Evolutionary conservation across 805 yeast genomes (phyloP), one percentile per base, ranked within the genome.

Genomic region (Wickerhamiella bombiphila): DNA sequence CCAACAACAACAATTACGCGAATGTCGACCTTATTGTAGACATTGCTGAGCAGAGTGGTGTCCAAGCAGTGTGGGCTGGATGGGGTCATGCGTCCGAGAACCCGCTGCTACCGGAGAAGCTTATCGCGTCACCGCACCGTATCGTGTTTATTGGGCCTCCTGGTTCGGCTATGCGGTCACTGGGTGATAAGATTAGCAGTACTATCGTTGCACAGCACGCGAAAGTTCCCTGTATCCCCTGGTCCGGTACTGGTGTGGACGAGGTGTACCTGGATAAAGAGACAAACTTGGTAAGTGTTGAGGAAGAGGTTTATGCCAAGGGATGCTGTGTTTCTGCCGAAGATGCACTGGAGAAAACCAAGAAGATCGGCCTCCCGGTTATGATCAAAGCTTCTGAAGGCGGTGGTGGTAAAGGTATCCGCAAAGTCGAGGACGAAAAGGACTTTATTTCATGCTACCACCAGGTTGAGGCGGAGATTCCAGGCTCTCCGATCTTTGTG

Each of bases 11-110:
- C 62, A 91, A 91, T 63, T 86, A 86, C 58, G 99, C 99, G 51
- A 91, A 91, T 56, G 99, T 91, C 44, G 98, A 91, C 49, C 68
- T 91, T 44, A 91, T 91, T 59, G 96, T 91, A 34, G 99, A 91
- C 53, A 67, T 91, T 35, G 99, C 99, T 26, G 98, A 91, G 65
- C 79, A 96, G 65, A 79, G 93, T 32, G 74, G 82, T 48, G 96
- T 81, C 40, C 94, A 91, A 58, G 99, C 98, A 19, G 99, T 91
- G 41, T 91, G 99, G 99, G 99, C 99, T 25, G 99, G 99, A 53
- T 91, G 99, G 99, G 99, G 99, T 53, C 98, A 93, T 58, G 99
- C 99, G 21, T 82, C 95, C n/a, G 99, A 91, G 66, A 88, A 93
- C 64, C 99, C 99, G 20, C 59, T 66, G 34, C 72, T 91, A 48